These are phyloP conservation scores for Hypoxylon sp. DNA, from an alignment of 2,329 filamentous ascomycete genomes.

Conservation along the genomic window DNA sequence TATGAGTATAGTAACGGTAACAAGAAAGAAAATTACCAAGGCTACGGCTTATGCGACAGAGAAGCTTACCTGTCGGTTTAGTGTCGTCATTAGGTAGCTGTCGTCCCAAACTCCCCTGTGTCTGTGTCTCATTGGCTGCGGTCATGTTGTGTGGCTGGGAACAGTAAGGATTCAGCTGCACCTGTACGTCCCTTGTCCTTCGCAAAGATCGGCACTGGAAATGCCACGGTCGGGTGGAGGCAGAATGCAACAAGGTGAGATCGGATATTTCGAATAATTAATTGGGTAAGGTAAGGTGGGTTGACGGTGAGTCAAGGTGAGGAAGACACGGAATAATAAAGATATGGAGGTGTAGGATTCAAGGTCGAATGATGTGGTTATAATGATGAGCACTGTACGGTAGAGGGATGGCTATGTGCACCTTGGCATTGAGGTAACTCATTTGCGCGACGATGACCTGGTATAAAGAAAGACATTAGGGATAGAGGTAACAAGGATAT, in stretches of 20 bases:
- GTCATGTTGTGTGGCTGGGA: slow-evolving; percentile 40
- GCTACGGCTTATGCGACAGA: slow-evolving; percentile 18
- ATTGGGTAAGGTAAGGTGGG: slow-evolving; percentile 14
- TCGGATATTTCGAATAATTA: slow-evolving; percentile 23
- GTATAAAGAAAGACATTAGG: slow-evolving; percentile 6
- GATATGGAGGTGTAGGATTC: slow-evolving; percentile 4
- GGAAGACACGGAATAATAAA: slow-evolving; percentile 3
- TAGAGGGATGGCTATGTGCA: slow-evolving; percentile 13
- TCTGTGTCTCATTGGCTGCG: slow-evolving; percentile 38
- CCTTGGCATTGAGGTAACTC: slow-evolving; percentile 2
- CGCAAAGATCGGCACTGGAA: slow-evolving; percentile 38
- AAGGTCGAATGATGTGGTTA: slow-evolving; percentile 38
- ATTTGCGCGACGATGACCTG: slow-evolving; percentile 9
- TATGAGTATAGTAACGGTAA: slow-evolving; percentile 10
- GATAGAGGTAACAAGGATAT: slow-evolving; percentile 12
- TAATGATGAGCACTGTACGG: slow-evolving; percentile 15
- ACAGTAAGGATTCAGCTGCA: slow-evolving; percentile 30
- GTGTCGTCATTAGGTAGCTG: slow-evolving; percentile 51
- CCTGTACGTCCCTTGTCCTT: slow-evolving; percentile 27
- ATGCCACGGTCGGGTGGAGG: slow-evolving; percentile 30
- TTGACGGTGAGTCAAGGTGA: slow-evolving; percentile 26
- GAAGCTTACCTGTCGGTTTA: slow-evolving; percentile 47
- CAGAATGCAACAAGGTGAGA: slow-evolving; percentile 25
- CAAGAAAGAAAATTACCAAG: slow-evolving; percentile 6
- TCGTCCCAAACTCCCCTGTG: slow-evolving; percentile 32